Percentiles rank a stretch among this genome's conserved stretches.
Conservation (phyloP, 106 monocot genomes). For the Dactylorhiza incarnata region DNA sequence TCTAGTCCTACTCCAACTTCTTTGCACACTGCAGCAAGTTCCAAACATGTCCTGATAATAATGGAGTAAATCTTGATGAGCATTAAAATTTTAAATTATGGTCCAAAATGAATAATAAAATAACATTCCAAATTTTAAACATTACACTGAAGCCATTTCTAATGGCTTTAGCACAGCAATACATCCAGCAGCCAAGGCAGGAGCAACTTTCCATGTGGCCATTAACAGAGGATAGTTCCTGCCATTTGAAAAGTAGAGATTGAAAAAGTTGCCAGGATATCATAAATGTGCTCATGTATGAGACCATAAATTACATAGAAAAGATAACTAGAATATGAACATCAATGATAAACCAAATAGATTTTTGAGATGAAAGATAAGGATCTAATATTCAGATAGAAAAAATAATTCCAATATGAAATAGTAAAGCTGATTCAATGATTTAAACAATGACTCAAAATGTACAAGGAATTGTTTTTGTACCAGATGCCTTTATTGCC, state of each 20-base stretch:
- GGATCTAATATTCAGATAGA: background rate
- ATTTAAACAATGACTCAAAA: background rate
- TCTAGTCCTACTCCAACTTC: too few species aligned
- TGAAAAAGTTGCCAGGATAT: background rate
- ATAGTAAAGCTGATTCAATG: background rate
- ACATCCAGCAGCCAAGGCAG: slow-evolving; percentile 97
- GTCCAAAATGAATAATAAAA: too few species aligned
- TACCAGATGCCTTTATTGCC: too few species aligned
- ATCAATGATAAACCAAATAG: background rate
- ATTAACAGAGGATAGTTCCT: slow-evolving; percentile 99
- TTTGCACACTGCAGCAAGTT: too few species aligned
- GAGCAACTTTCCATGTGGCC: slow-evolving; percentile 98
- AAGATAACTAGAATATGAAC: slow-evolving; percentile 3
- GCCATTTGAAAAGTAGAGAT: too few species aligned
- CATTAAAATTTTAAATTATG: too few species aligned
- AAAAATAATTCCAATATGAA: background rate
- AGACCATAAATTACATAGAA: background rate
- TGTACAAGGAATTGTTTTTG: background rate
- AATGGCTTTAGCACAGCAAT: slow-evolving; percentile 91
- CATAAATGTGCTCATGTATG: background rate
- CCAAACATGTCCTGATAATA: too few species aligned
- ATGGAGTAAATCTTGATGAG: too few species aligned
- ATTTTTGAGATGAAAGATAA: background rate
- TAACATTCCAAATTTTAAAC: slow-evolving; percentile 3
- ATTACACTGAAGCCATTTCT: slow-evolving; percentile 85